These are phyloP conservation scores for Globisporangium uncinulatum DNA, from an alignment of 352 stramenopile species.

Conservation along the genomic window DNA sequence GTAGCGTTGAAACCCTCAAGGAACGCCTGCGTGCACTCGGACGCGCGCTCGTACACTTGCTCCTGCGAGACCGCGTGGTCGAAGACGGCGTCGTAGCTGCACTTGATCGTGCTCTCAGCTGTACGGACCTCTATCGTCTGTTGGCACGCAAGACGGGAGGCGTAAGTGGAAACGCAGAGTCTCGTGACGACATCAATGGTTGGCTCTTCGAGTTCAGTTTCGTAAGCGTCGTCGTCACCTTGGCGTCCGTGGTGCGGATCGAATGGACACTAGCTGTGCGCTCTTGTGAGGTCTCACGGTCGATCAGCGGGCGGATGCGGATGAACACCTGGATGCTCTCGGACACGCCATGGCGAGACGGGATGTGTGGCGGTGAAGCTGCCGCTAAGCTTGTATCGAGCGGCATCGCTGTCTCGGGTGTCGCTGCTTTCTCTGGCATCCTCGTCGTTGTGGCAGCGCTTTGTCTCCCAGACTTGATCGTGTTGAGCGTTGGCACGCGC, in stretches of 20 bases:
- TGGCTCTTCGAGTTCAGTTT: neutral
- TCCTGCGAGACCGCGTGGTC: conserved; percentile 67
- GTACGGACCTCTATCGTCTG: conserved; percentile 80
- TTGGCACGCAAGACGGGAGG: neutral
- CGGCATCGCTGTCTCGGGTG: neutral
- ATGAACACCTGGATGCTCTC: conserved; percentile 86
- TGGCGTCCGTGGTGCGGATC: conserved; percentile 35
- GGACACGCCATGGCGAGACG: conserved; percentile 20
- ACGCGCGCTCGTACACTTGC: conserved; percentile 74
- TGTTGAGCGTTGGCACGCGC: neutral
- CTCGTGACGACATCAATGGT: too few relatives aligned
- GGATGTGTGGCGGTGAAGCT: neutral
- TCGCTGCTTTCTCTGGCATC: conserved; percentile 6
- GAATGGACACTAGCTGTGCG: conserved; percentile 23
- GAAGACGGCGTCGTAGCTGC: conserved; percentile 78
- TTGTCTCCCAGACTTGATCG: neutral
- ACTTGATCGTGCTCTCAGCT: conserved; percentile 66
- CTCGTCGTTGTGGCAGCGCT: neutral
- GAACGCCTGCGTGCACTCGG: conserved; percentile 73
- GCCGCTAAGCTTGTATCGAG: neutral
- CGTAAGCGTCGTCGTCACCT: conserved; percentile 21
- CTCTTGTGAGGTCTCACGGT: conserved; percentile 44
- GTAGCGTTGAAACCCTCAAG: conserved; percentile 82
- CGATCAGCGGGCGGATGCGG: conserved; percentile 73
- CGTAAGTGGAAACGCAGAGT: too few relatives aligned